These are phyloP conservation scores for Acanthamoeba rhysodes DNA, from an alignment of 208 protist species.

Conservation along the genomic window DNA sequence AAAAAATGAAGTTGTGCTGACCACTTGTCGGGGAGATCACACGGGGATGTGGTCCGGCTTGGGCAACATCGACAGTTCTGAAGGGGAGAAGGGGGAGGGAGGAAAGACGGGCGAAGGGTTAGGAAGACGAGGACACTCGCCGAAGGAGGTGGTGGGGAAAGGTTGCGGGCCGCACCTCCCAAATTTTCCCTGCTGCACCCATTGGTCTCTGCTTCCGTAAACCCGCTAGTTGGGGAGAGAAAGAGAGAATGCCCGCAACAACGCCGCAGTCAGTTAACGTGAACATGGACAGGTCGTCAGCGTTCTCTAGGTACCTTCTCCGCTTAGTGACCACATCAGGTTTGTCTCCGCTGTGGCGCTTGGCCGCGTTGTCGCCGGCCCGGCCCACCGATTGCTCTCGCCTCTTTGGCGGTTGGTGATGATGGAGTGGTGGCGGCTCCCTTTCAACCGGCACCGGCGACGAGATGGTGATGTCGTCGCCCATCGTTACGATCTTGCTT, in stretches of 20 bases:
- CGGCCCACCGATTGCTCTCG: background rate
- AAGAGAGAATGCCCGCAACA: background rate
- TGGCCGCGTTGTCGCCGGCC: background rate
- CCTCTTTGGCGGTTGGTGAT: background rate
- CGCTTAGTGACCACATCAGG: background rate
- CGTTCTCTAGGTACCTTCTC: background rate
- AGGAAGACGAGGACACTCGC: too few relatives aligned
- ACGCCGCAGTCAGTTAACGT: background rate
- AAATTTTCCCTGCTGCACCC: background rate
- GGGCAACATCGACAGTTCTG: background rate
- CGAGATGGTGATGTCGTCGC: background rate
- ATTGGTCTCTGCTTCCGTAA: background rate
- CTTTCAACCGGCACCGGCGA: background rate
- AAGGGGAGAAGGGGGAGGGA: too few relatives aligned
- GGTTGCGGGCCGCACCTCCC: background rate
- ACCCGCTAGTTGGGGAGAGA: background rate
- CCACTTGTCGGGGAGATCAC: background rate
- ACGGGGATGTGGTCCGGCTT: background rate
- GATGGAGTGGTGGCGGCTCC: background rate
- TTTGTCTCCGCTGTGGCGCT: background rate
- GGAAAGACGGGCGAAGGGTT: background rate
- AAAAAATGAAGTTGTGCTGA: background rate
- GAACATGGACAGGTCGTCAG: background rate
- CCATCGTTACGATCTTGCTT: background rate
- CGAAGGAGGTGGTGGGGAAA: background rate